These are phyloP conservation scores for Ceraceosorus bombacis DNA, from an alignment of 1,284 basidiomycete species.

Conservation along the genomic window DNA sequence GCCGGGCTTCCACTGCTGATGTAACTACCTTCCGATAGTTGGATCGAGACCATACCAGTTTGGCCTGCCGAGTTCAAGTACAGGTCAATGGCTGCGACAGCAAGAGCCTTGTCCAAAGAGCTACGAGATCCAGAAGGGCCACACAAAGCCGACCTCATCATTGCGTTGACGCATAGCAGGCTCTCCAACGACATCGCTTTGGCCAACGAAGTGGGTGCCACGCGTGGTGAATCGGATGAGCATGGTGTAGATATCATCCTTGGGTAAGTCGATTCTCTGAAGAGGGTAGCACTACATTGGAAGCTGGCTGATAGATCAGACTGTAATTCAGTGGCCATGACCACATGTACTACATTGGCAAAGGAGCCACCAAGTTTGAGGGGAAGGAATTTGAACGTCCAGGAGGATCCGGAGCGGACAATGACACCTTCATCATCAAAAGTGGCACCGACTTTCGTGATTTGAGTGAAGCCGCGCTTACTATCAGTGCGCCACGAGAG, in stretches of 20 bases:
- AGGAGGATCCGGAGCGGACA: slow-evolving; percentile 67
- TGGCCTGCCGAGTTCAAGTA: slow-evolving; percentile 66
- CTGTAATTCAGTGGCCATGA: slow-evolving; percentile 63
- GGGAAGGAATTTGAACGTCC: slow-evolving; percentile 58
- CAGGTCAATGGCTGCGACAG: slow-evolving; percentile 31
- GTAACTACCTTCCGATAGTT: slow-evolving; percentile 56
- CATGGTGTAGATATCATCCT: slow-evolving; percentile 80
- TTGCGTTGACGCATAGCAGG: slow-evolving; percentile 73
- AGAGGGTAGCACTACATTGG: no score
- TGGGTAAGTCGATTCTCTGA: slow-evolving; percentile 37
- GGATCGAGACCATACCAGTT: slow-evolving; percentile 74
- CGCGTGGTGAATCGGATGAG: slow-evolving; percentile 48
- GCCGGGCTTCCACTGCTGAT: no score
- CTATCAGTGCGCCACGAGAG: slow-evolving; percentile 58
- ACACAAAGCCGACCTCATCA: slow-evolving; percentile 63
- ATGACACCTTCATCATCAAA: slow-evolving; percentile 58
- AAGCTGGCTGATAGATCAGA: no score
- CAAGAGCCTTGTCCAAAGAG: slow-evolving; percentile 56
- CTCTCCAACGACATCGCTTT: slow-evolving; percentile 58
- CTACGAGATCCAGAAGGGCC: slow-evolving; percentile 66
- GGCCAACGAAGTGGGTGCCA: slow-evolving; percentile 57
- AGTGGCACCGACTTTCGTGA: slow-evolving; percentile 87
- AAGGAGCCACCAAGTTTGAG: slow-evolving; percentile 67
- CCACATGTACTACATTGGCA: slow-evolving; percentile 74
- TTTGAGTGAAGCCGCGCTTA: slow-evolving; percentile 65